Evolutionary conservation across 768 basidiomycete species (phyloP), one percentile per base, ranked within the genome.

Genomic region (Mycena belliarum): DNA sequence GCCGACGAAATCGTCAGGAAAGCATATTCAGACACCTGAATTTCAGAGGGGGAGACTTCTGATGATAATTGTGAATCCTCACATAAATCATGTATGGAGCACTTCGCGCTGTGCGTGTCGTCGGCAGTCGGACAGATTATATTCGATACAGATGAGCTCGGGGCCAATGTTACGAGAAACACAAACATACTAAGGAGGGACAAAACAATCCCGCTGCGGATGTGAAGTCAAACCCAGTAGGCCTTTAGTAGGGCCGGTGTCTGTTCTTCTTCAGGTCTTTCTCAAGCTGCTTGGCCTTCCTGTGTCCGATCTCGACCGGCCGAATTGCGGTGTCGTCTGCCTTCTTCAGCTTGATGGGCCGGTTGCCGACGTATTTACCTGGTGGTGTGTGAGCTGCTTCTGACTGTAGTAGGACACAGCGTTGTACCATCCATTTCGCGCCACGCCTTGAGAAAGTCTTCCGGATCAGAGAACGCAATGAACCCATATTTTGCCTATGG

Each of bases 371-470:
- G 73, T 99, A 99, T 79, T 98, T 98, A 61, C 95, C 95, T 75
- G 32, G 52, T 38, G 26, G 25, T 35, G 38, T 29, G 47, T 66
- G 35, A 64, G 16, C 49, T 49, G 37, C 26, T 32, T 49, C 6
- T 35, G 23, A 25, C 3, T 54, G 29, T 52, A 32, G 28, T 28
- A 32, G 33, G 18, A 26, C 12, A 42, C 26, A 29, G 49, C 4
- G 38, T 70, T 89, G 33, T 65, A 92, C 95, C 96, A 72, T 98
- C 95, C 95, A 97, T 98, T 72, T 98, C 95, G 71, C 98, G 98
- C 96, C 96, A 99, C 18, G 96, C 96, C 69, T 87, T 95, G 55
- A 99, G 72, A 72, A 98, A 98, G 71, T 99, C 97, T 74, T 99
- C 97, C 0, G 97, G 97, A 68, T 98, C 97, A 42, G 91, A 93